Conservation (phyloP, 1,284 basidiomycete species). For the Cryptococcus sp. region DNA sequence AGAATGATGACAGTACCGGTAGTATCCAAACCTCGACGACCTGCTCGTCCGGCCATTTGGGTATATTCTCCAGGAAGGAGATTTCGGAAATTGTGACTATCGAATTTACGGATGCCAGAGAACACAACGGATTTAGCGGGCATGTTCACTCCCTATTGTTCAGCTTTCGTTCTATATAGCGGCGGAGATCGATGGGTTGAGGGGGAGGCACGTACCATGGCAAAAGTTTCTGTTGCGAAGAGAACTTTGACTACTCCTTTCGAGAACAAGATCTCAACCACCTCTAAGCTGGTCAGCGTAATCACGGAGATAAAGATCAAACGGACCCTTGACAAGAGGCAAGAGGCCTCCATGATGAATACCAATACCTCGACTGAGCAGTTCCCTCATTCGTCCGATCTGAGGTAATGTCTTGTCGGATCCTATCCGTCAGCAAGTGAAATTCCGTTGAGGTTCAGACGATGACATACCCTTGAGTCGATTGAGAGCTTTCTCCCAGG, state of each 20-base stretch:
- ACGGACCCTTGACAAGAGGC: constrained; percentile 86
- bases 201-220: constrained; percentile 68
- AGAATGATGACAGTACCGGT: constrained; percentile 96
- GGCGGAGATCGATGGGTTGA: background rate
- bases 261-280: constrained; percentile 94
- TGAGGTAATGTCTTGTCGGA: constrained; percentile 93
- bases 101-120: constrained; percentile 91
- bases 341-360: constrained; percentile 96
- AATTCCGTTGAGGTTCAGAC: background rate
- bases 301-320: background rate
- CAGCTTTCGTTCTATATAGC: no score
- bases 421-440: constrained; percentile 51
- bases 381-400: constrained; percentile 83
- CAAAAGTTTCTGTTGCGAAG: constrained; percentile 98
- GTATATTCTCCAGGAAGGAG: constrained; percentile 90
- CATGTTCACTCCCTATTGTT: constrained; percentile 91
- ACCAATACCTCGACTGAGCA: constrained; percentile 88
- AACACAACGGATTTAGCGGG: constrained; percentile 97
- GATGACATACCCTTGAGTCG: constrained; percentile 71
- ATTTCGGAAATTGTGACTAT: constrained; percentile 80
- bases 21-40: constrained; percentile 87
- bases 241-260: constrained; percentile 93
- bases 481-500: constrained; percentile 85
- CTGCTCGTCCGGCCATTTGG: constrained; percentile 98
- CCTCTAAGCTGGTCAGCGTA: constrained; percentile 71